Base-by-base conservation (phyloP, 768 basidiomycete genomes). In the button mushroom (Agaricus bisporus) region DNA sequence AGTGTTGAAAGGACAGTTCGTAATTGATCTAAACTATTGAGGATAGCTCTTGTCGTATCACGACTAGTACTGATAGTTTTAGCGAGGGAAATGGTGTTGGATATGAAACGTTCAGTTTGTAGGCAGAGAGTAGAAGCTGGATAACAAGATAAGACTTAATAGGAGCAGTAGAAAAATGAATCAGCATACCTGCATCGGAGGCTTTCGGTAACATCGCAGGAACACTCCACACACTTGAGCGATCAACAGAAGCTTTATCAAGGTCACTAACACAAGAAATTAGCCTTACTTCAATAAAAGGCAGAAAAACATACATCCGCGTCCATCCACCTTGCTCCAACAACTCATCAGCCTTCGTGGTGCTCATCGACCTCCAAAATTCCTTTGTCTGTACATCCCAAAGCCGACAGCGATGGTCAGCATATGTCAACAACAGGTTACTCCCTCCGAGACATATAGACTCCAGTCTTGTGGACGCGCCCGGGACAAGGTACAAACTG, bases 311-410 rank as follows among this genome's bases (percentile, higher is more conserved):
- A 41, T 60, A 95, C 95, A 88, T 62, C 49, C 83, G 76, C 15
- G 68, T 67, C 95, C 95, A 98, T 1, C 79, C 80, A 0, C 86
- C 85, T 62, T 88, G 78, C 1, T 63, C 65, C 4, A 95, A 60
- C 52, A 92, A 72, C 46, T 92, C 91, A 47, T 82, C 79, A 0
- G 86, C 91, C 63, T 88, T 93, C 39, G 86, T 86, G 7, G 73
- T 59, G 5, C 76, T 76, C 79, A 90, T 90, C 0, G 92, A 89
- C 46, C 95, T 72, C 77, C 91, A 80, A 60, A 98, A 86, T 60
- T 97, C 94, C 53, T 79, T 78, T 0, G 85, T 87, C 56, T 82
- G 80, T 14, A 85, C 71, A 61, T 98, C 91, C 93, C 97, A 99
- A 2, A 95, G 68, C 39, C 97, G 75, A 1, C 88, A 90, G 50